Conservation (phyloP, 345 rosid genomes). For the Pistacia integerrima region DNA sequence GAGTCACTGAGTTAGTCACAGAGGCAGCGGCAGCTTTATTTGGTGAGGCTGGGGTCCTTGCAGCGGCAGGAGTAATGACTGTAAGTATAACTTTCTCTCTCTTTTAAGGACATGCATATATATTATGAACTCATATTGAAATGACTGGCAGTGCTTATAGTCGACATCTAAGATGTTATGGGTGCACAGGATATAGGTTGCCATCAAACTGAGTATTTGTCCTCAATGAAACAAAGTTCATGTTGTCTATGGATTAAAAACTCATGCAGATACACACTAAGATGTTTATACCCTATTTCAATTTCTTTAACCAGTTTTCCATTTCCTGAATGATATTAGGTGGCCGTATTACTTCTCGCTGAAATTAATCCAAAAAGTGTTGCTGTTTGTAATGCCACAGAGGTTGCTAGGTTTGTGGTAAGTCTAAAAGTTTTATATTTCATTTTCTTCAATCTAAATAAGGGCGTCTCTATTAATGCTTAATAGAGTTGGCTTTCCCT, state of each 20-base stretch:
- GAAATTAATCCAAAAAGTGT: slow-evolving; percentile 99
- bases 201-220: not conserved
- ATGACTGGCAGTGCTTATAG: too few relatives aligned
- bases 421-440: slow-evolving; percentile 28
- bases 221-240: not conserved
- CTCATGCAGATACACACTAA: not conserved
- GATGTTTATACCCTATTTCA: slow-evolving; percentile 4
- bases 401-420: slow-evolving; percentile 97
- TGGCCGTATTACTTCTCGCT: slow-evolving; percentile 86
- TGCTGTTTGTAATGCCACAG: slow-evolving; percentile 94
- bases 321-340: slow-evolving; percentile 46
- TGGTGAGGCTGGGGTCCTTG: slow-evolving; percentile 99
- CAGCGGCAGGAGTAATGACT: slow-evolving; percentile 99
- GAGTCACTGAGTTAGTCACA: slow-evolving; percentile 97
- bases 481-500: not conserved
- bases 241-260: not conserved
- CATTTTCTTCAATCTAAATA: too few relatives aligned
- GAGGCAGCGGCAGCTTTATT: slow-evolving; percentile 97
- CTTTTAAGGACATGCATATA: not conserved
- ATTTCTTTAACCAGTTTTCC: slow-evolving; percentile 17
- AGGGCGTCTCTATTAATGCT: not conserved
- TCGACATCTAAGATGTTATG: not conserved
- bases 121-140: too few relatives aligned
- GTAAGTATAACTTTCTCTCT: slow-evolving; percentile 48
- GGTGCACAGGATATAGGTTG: too few relatives aligned